Evolutionary conservation across 352 stramenopile species (phyloP), one percentile per base, ranked within the genome.

Genomic region (Globisporangium sylvaticum): DNA sequence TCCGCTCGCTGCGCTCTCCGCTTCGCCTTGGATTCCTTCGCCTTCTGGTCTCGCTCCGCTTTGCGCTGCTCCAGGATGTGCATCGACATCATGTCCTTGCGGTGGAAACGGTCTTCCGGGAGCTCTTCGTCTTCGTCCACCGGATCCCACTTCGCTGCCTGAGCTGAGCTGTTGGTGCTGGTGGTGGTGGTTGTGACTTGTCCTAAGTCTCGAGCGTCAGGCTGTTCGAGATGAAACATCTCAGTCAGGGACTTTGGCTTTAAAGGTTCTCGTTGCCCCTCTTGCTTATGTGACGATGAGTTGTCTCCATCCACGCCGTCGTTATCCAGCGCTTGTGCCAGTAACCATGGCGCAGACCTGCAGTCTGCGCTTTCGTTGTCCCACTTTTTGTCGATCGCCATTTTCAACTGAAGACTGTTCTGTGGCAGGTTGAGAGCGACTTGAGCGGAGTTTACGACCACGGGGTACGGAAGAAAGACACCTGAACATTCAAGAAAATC

Each of bases 41-140:
- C 70, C 27, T 90, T 92, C 66, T 91, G 75, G 42, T 80, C 77
- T 12, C 78, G 77, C 58, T 93, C 87, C 46, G 74, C 37, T 37
- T 75, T 76, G 34, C 81, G 75, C 66, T 93, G 83, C 65, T 94
- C 87, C 27, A 94, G 71, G 73, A 90, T 91, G 62, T 91, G 85
- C 84, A 94, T 93, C 14, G 87, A 94, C 78, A 94, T 82, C 83
- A 94, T 91, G 66, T 94, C 83, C 52, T 87, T 85, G 52, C 79
- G 80, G 34, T 94, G 87, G 64, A 91, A 94, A 12, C 74, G 65
- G n/a, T 94, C 83, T 60, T 94, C 83, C 1, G 87, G 84, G 3
- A 94, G 77, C 58, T 93, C 83, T 69, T 90, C 83, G 29, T 92
- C 83, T 50, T 94, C 83, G 34, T 84, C 66, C 32, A 91, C 83